Percentiles rank a stretch among this genome's conserved stretches.
Evolutionary conservation across 108 stramenopile genomes (phyloP).

Genomic region (Tribonema minus): DNA sequence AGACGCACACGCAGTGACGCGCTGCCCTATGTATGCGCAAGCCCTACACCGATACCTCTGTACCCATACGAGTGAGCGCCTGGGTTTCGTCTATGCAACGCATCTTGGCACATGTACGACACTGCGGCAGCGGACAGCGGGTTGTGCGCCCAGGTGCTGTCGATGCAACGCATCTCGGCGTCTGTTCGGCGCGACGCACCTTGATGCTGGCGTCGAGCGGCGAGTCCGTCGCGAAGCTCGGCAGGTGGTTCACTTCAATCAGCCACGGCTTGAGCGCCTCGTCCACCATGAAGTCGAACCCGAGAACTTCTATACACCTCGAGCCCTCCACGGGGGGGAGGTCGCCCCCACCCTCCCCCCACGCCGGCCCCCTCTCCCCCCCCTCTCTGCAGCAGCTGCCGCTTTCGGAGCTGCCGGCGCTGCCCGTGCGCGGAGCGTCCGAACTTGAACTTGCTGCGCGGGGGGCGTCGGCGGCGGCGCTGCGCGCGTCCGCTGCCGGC

Average conservation of each 20-base stretch:
- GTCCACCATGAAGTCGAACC: conserved; percentile 81
- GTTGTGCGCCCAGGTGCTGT: too few relatives aligned
- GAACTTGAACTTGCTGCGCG: background rate
- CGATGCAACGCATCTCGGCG: background rate
- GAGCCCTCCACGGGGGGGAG: conserved; percentile 17
- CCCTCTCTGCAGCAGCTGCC: background rate
- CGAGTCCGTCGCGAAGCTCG: conserved; percentile 59
- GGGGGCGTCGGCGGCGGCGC: background rate
- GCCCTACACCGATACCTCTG: background rate
- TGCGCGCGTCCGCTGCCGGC: too few relatives aligned
- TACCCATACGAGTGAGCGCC: background rate
- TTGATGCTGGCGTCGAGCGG: conserved; percentile 58
- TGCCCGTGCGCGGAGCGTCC: background rate
- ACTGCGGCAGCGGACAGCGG: too few relatives aligned
- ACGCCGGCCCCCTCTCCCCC: background rate
- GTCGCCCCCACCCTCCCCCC: background rate
- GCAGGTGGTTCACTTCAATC: conserved; percentile 76
- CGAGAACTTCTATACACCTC: conserved; percentile 68
- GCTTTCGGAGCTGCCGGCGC: background rate
- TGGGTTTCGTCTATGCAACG: background rate
- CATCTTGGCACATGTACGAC: too few relatives aligned
- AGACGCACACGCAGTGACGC: background rate
- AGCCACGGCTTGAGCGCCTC: conserved; percentile 67
- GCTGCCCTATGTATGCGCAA: background rate
- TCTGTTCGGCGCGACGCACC: background rate